Evolutionary conservation across 2,329 filamentous ascomycete genomes (phyloP).

Genomic region (Penicillium occitanis): DNA sequence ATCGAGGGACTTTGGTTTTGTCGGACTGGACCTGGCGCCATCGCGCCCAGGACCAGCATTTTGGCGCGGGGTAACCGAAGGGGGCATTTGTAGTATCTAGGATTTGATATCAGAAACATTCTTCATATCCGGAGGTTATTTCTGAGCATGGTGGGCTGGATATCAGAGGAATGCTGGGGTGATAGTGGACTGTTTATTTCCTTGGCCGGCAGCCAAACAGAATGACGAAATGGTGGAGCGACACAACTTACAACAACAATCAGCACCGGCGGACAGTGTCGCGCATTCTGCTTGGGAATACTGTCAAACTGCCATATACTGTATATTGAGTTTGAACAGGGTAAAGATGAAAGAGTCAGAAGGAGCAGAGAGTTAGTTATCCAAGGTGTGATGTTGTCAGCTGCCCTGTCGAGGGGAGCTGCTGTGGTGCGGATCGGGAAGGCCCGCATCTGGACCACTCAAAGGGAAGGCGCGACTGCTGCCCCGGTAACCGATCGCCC

Average conservation of each 20-base stretch:
- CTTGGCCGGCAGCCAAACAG: slow-evolving; percentile 5
- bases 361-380: too few relatives aligned
- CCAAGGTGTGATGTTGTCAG: slow-evolving; percentile 4
- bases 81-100: slow-evolving; percentile 41
- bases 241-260: slow-evolving; percentile 2
- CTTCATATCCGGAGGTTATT: neutral
- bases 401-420: neutral
- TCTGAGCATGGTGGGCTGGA: neutral
- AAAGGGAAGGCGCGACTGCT: slow-evolving; percentile 6
- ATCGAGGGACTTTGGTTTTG: slow-evolving; percentile 55
- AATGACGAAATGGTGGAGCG: slow-evolving; percentile 3
- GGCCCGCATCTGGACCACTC: slow-evolving; percentile 13
- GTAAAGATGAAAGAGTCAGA: neutral
- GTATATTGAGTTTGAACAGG: neutral
- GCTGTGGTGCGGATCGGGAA: slow-evolving; percentile 7
- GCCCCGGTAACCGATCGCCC: slow-evolving; percentile 21
- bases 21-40: slow-evolving; percentile 57
- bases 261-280: slow-evolving; percentile 6
- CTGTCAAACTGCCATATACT: neutral
- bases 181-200: slow-evolving; percentile 1
- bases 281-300: neutral
- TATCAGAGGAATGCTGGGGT: slow-evolving; percentile 11
- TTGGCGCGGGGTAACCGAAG: slow-evolving; percentile 39
- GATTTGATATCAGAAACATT: slow-evolving; percentile 8
- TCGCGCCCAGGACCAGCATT: slow-evolving; percentile 42